A percentile compares a stretch with the other conserved stretches of the same genome.
Conservation (phyloP, 2,329 filamentous ascomycete genomes). For the Curvularia spicifera region DNA sequence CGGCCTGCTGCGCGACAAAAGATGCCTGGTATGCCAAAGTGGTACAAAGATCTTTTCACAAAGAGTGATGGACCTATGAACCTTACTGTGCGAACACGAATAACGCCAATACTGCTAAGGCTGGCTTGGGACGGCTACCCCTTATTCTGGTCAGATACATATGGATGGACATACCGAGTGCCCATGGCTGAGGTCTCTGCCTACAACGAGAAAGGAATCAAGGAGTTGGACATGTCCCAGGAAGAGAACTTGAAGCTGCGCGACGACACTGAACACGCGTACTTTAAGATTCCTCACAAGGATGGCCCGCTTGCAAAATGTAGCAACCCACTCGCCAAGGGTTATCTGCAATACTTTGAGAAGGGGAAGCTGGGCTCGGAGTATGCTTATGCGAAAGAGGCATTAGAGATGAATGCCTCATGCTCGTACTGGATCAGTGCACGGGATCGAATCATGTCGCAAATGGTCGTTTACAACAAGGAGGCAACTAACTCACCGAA, state of each 20-base stretch:
- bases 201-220: constrained; percentile 75
- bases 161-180: constrained; percentile 92
- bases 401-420: constrained; percentile 96
- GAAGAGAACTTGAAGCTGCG: constrained; percentile 71
- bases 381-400: constrained; percentile 89
- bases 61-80: constrained; percentile 72
- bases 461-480: constrained; percentile 88
- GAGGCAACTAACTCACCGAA: constrained; percentile 53
- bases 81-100: constrained; percentile 83
- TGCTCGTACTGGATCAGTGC: constrained; percentile 99
- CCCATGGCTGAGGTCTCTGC: constrained; percentile 65
- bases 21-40: constrained; percentile 90
- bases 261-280: constrained; percentile 70
- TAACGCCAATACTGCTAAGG: constrained; percentile 83
- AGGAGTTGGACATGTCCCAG: constrained; percentile 74
- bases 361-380: constrained; percentile 86
- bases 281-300: constrained; percentile 96
- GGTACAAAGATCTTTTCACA: constrained; percentile 90
- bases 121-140: constrained; percentile 90
- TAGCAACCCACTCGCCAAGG: constrained; percentile 86
- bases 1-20: constrained; percentile 84
- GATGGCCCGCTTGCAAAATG: constrained; percentile 88
- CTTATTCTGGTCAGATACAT: constrained; percentile 88
- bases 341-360: constrained; percentile 90
- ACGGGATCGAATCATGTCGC: constrained; percentile 88